Conservation (phyloP, 208 protist genomes). For the Naegleria gruberi region DNA sequence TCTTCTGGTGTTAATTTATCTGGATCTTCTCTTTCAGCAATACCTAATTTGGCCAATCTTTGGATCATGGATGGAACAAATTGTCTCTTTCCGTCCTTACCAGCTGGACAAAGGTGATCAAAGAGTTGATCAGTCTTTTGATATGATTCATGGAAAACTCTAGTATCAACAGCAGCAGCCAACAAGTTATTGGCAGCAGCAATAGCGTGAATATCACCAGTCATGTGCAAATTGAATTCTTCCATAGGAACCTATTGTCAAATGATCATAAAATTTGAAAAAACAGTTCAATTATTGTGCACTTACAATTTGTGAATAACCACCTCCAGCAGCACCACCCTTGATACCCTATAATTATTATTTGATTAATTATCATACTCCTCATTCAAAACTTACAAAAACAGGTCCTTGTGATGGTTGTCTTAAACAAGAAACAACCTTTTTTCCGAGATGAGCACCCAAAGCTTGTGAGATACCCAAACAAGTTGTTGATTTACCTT, state of each 20-base stretch:
- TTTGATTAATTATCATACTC: background rate
- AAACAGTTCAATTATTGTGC: no score
- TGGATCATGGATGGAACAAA: conserved; percentile 81
- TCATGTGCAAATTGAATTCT: conserved; percentile 97
- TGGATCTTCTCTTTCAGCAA: conserved; percentile 71
- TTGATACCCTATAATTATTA: conserved; percentile 70
- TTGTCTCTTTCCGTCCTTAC: conserved; percentile 40
- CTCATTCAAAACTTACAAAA: conserved; percentile 36
- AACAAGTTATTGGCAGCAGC: conserved; percentile 91
- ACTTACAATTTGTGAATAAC: conserved; percentile 74
- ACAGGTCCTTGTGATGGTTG: conserved; percentile 95
- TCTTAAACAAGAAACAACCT: conserved; percentile 86
- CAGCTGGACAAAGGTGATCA: conserved; percentile 55
- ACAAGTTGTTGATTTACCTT: conserved; percentile 58
- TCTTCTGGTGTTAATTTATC: conserved; percentile 75
- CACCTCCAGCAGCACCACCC: conserved; percentile 93
- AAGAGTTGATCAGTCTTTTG: conserved; percentile 79
- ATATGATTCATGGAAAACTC: conserved; percentile 90
- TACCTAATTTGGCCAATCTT: conserved; percentile 79
- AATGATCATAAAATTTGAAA: no score
- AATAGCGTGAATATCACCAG: conserved; percentile 97
- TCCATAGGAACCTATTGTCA: conserved; percentile 81
- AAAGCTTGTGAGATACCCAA: conserved; percentile 92
- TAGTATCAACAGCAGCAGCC: conserved; percentile 91
- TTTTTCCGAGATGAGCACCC: conserved; percentile 83